Conservation (phyloP, 179 eudicot genomes). For the Amaranthus tricolor region DNA sequence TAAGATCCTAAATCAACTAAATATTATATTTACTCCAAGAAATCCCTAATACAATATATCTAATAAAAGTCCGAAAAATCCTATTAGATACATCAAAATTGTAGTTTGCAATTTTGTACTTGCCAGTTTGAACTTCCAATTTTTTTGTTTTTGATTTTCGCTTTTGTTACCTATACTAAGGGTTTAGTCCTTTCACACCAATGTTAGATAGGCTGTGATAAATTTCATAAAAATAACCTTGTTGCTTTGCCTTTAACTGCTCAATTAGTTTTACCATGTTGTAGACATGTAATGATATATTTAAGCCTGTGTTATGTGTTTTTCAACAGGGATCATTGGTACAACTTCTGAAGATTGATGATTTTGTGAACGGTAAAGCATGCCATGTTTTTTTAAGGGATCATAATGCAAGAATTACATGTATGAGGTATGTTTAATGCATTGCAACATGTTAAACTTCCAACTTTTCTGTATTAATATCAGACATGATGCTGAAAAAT, state of each 20-base stretch:
- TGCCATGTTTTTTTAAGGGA: constrained; percentile 34
- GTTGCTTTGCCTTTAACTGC: background rate
- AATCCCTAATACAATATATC: too few relatives aligned
- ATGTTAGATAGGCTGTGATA: background rate
- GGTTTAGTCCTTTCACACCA: background rate
- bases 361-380: constrained; percentile 30
- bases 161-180: background rate
- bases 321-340: constrained; percentile 51
- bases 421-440: constrained; percentile 56
- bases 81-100: too few relatives aligned
- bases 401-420: constrained; percentile 67
- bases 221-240: background rate
- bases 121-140: too few relatives aligned
- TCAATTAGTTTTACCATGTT: background rate
- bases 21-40: too few relatives aligned
- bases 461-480: background rate
- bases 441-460: constrained; percentile 1
- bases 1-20: too few relatives aligned
- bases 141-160: background rate
- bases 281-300: background rate
- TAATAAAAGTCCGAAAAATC: too few relatives aligned
- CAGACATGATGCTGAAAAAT: background rate
- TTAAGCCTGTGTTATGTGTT: background rate
- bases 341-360: constrained; percentile 32
- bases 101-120: too few relatives aligned